phyloP scores from a whole-genome alignment of 2,329 filamentous ascomycete species.

The Cladophialophora chaetospira region DNA sequence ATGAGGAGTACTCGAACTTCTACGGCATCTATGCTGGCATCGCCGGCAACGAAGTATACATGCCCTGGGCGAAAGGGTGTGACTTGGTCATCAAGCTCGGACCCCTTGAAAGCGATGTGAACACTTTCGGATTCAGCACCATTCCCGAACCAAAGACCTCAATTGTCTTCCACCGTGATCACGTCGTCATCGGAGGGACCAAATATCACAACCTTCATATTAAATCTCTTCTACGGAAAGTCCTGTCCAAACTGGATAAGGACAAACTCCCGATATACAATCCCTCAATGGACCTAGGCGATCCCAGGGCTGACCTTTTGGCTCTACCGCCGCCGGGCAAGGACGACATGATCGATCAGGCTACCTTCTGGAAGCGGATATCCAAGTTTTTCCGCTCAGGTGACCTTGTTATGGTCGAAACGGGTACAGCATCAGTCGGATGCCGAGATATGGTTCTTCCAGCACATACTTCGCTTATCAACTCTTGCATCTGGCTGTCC shows the following conservation, averaged over 20 bases:
- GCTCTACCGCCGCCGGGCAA: conserved; percentile 49
- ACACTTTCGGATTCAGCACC: conserved; percentile 40
- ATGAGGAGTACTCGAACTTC: conserved; percentile 52
- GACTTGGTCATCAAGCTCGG: conserved; percentile 53
- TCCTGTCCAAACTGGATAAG: conserved; percentile 61
- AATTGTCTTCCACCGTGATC: conserved; percentile 77
- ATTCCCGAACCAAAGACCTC: conserved; percentile 46
- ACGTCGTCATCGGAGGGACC: conserved; percentile 71
- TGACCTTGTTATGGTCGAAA: conserved; percentile 61
- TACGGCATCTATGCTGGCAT: conserved; percentile 53
- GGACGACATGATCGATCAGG: conserved; percentile 57
- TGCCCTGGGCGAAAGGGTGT: conserved; percentile 44
- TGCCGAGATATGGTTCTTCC: conserved; percentile 56
- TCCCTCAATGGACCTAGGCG: conserved; percentile 41
- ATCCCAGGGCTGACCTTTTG: conserved; percentile 54
- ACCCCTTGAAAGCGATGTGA: conserved; percentile 51
- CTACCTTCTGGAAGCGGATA: conserved; percentile 61
- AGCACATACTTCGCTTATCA: conserved; percentile 50
- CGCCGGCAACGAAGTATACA: conserved; percentile 42
- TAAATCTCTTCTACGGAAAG: conserved; percentile 73
- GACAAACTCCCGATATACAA: conserved; percentile 35
- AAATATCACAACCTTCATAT: conserved; percentile 77
- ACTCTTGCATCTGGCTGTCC: conserved; percentile 59
- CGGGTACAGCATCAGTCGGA: conserved; percentile 61
- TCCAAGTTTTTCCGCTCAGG: conserved; percentile 55